Base-by-base conservation (phyloP, 1,284 basidiomycete genomes). In the Ganoderma sinense region DNA sequence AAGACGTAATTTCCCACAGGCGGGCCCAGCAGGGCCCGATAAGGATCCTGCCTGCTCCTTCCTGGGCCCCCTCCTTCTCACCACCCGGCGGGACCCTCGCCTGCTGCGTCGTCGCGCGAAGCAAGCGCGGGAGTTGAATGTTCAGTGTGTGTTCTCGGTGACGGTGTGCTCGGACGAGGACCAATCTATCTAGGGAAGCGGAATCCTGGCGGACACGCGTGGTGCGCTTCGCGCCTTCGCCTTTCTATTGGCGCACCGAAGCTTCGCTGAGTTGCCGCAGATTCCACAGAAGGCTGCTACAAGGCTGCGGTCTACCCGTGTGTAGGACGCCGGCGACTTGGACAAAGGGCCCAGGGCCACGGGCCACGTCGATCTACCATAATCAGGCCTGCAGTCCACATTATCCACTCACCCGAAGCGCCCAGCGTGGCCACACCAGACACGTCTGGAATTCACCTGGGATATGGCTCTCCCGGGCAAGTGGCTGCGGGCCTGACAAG, bases 221-320 rank as follows among this genome's bases (percentile, higher is more conserved):
- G 33, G 53, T n/a, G 14, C n/a, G 58, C 18, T 60, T 40, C 40
- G 45, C 58, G 66, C 67, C 70, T 51, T 20, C 58, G 66, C 67
- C 70, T 51, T 20, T 67, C 67, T 70, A 70, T 65, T 45, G 39
- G 64, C 71, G 66, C 36, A 23, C 60, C 23, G 70, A 73, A 71
- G 68, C 72, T 73, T 73, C 72, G 72, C 72, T 73, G 70, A 70
- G 70, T 71, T 73, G 41, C 33, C 40, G 51, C 61, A 39, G 36
- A 59, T 40, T 23, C 40, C 29, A 33, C 51, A 58, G 64, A 43
- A 65, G 36, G 65, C 65, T 33, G 31, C 51, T 43, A 58, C 61
- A 43, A 65, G 36, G 65, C 65, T 33, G 31, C 51, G 29, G 61
- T 41, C 20, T n/a, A 36, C 18, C 31, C 56, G 56, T 16, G 36